phyloP scores from a whole-genome alignment of 306 rosid genomes.

The Trifolium subterraneum region DNA sequence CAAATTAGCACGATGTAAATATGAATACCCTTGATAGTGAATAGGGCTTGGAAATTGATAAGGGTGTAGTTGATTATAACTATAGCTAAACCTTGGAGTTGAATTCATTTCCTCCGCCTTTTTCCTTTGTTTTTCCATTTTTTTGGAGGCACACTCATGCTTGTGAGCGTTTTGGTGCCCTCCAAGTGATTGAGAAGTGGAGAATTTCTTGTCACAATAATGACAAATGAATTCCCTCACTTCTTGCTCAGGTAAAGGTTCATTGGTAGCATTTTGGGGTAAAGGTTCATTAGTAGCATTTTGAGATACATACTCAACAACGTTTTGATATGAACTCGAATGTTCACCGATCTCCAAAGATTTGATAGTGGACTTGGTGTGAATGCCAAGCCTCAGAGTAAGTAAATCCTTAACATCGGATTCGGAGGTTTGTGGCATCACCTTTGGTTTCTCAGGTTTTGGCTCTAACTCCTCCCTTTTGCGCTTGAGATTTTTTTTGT shows the following conservation, averaged over 20 bases:
- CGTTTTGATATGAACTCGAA: background rate
- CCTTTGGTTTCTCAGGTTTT: background rate
- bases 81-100: background rate
- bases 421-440: background rate
- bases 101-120: background rate
- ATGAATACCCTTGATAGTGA: background rate
- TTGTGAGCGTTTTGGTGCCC: slow-evolving; percentile 85
- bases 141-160: slow-evolving; percentile 51
- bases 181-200: slow-evolving; percentile 67
- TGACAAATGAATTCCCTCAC: background rate
- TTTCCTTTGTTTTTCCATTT: background rate
- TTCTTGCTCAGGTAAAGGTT: background rate
- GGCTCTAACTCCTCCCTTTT: background rate
- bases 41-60: background rate
- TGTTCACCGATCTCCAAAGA: background rate
- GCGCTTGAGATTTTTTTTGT: background rate
- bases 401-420: background rate
- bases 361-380: background rate
- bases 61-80: background rate
- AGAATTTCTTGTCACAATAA: slow-evolving; percentile 38
- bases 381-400: background rate
- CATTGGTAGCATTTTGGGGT: background rate
- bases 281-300: background rate
- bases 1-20: background rate
- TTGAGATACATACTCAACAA: too few species aligned